A percentile compares a stretch with the other conserved stretches of the same genome.
Conservation (phyloP, 169 alveolate genomes). For the Eimeria brunetti region DNA sequence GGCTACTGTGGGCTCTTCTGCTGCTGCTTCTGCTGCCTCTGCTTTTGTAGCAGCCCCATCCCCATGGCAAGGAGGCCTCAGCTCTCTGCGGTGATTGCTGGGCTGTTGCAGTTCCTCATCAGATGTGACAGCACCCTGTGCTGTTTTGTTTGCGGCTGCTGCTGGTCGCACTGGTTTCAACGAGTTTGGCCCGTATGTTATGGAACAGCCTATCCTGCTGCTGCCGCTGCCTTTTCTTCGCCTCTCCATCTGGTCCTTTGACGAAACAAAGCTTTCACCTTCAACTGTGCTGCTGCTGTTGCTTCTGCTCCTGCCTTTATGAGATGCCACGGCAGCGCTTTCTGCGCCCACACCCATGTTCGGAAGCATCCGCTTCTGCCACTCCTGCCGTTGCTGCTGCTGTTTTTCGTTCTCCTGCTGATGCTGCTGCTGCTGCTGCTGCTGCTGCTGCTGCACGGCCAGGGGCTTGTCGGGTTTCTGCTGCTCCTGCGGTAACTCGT, state of each 20-base stretch:
- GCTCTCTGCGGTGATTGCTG: not conserved
- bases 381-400: constrained; percentile 27
- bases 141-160: not conserved
- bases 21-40: constrained; percentile 10
- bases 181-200: not conserved
- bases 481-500: not conserved
- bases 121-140: not conserved
- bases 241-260: not conserved
- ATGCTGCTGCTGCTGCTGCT: constrained; percentile 40
- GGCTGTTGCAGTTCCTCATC: not conserved
- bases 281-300: constrained; percentile 16
- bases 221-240: not conserved
- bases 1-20: not conserved
- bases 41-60: not conserved
- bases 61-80: not conserved
- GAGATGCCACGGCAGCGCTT: not conserved
- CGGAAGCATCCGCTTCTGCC: not conserved
- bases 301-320: not conserved
- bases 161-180: not conserved
- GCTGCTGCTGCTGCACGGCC: constrained; percentile 49
- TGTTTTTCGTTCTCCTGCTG: not conserved
- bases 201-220: not conserved
- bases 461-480: not conserved
- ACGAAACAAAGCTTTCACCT: not conserved
- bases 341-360: not conserved